Percentiles rank a stretch among this genome's conserved stretches.
phyloP scores from a whole-genome alignment of 2,329 filamentous ascomycete species.

The Aspergillus pseudoviridinutans region DNA sequence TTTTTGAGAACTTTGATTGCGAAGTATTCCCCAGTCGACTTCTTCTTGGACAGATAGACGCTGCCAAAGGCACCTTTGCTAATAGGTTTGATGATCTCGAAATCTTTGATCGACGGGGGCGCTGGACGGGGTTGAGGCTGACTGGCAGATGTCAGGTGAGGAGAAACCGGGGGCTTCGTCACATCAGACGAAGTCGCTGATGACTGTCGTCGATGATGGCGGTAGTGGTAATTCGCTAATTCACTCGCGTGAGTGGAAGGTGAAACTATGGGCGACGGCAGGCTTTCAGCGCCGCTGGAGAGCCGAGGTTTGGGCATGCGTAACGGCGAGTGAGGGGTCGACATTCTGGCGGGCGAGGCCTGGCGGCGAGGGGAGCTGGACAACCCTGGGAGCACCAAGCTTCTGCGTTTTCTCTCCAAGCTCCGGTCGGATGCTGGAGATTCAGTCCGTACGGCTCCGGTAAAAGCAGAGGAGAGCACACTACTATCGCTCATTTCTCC shows the following conservation, averaged over 20 bases:
- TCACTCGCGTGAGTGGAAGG: conserved; percentile 81
- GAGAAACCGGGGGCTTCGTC: conserved; percentile 69
- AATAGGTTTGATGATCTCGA: conserved; percentile 98
- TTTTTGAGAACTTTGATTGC: conserved; percentile 99
- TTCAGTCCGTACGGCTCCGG: conserved; percentile 70
- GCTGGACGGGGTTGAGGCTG: conserved; percentile 83
- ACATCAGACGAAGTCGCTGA: conserved; percentile 78
- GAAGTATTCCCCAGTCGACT: conserved; percentile 96
- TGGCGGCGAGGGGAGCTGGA: conserved; percentile 74
- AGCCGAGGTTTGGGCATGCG: conserved; percentile 78
- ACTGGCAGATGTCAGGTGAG: conserved; percentile 70
- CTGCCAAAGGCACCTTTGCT: conserved; percentile 98
- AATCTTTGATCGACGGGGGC: conserved; percentile 96
- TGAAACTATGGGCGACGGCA: conserved; percentile 83
- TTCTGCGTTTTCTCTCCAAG: conserved; percentile 80
- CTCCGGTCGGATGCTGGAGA: conserved; percentile 88
- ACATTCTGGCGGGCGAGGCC: conserved; percentile 76
- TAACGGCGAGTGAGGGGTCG: conserved; percentile 77
- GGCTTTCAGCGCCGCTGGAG: conserved; percentile 47
- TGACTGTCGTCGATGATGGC: conserved; percentile 83
- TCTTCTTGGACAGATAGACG: conserved; percentile 97
- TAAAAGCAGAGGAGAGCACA: conserved; percentile 72
- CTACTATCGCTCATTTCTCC: conserved; percentile 81
- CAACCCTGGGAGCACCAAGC: conserved; percentile 74
- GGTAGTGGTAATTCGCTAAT: conserved; percentile 48